Conservation (phyloP, 345 rosid species). For the Hibiscus tridactylites region DNA sequence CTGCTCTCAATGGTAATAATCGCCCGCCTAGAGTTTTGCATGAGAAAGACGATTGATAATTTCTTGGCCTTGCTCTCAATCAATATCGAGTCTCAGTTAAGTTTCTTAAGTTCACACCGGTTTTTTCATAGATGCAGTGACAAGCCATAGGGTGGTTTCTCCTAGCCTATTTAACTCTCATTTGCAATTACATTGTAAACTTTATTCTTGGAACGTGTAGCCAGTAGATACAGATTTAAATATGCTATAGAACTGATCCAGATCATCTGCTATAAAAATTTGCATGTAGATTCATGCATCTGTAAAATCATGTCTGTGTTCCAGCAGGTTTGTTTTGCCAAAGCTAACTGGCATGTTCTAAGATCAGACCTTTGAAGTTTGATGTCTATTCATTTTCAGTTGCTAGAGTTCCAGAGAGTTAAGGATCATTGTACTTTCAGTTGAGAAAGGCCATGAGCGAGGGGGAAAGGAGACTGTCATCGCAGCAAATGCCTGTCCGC, state of each 20-base stretch:
- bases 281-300: conserved; percentile 25
- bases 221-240: conserved; percentile 11
- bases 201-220: conserved; percentile 13
- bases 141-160: conserved; percentile 9
- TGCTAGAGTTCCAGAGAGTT: neutral
- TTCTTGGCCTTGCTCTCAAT: conserved; percentile 47
- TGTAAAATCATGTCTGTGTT: conserved; percentile 73
- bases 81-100: conserved; percentile 32
- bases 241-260: conserved; percentile 13
- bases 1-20: conserved; percentile 99
- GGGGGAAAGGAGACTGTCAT: neutral
- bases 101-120: conserved; percentile 26
- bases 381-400: neutral
- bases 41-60: conserved; percentile 86
- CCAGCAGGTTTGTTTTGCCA: conserved; percentile 93
- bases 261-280: conserved; percentile 12
- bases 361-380: neutral
- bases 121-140: conserved; percentile 22
- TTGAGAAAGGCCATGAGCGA: neutral
- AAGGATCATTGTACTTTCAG: neutral
- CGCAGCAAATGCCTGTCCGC: too few species aligned
- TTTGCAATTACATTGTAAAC: conserved; percentile 23
- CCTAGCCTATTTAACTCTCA: conserved; percentile 2
- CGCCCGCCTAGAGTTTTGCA: conserved; percentile 93
- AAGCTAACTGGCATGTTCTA: conserved; percentile 19